phyloP scores from a whole-genome alignment of 1,139 yeast species.

The Blastobotrys persicus region DNA sequence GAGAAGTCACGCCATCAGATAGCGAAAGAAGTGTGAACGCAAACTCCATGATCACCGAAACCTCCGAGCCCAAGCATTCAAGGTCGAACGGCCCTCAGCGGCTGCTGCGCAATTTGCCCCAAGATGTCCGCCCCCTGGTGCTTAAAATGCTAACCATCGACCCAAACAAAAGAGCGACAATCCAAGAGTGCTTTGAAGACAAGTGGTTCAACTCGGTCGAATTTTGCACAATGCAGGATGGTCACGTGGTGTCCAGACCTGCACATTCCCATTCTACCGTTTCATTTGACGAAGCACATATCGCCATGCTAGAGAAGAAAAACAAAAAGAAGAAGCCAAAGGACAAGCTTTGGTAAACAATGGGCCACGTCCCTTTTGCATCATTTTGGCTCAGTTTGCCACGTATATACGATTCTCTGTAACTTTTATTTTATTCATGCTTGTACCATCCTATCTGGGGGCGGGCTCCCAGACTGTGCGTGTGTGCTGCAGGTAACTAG shows the following conservation, averaged over 20 bases:
- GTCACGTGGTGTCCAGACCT: constrained; percentile 36
- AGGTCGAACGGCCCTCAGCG: constrained; percentile 31
- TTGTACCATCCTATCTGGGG: no score
- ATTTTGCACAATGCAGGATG: constrained; percentile 44
- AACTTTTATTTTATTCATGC: no score
- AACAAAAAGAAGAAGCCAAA: constrained; percentile 40
- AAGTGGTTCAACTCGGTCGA: constrained; percentile 67
- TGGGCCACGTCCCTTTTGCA: not conserved
- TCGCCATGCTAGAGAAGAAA: constrained; percentile 81
- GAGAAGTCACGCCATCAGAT: not conserved
- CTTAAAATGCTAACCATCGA: constrained; percentile 37
- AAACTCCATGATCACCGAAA: constrained; percentile 10
- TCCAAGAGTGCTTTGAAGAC: constrained; percentile 79
- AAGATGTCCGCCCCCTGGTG: constrained; percentile 35
- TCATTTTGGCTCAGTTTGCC: no score
- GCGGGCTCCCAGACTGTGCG: no score
- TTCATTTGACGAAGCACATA: constrained; percentile 91
- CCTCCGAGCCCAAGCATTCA: constrained; percentile 7
- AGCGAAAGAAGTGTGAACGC: not conserved
- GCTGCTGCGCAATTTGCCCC: constrained; percentile 36
- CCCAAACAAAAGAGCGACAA: constrained; percentile 56
- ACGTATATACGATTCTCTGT: no score
- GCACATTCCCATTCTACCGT: constrained; percentile 85
- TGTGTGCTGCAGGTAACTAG: no score
- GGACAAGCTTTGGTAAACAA: constrained; percentile 39